Evolutionary conservation across 192 early-diverging fungal genomes (phyloP).

Genomic region (Phycomyces nitens): DNA sequence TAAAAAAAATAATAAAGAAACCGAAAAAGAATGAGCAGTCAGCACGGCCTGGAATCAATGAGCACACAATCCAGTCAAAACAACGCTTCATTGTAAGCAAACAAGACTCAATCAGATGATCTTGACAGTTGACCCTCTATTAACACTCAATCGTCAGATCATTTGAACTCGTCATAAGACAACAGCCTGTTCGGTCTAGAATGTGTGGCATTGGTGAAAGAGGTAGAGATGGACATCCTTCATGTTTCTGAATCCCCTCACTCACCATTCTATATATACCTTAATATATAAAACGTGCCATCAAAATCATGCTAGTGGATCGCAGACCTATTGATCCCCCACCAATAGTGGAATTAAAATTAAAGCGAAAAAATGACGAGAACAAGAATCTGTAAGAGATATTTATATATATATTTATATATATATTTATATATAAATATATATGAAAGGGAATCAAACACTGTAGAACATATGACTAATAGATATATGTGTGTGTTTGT

Average conservation of each 20-base stretch:
- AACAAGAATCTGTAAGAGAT: background rate
- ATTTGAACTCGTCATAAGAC: constrained; percentile 64
- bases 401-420: constrained; percentile 4
- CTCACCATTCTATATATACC: no score
- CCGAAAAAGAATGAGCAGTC: no score
- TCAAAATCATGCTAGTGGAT: constrained; percentile 47
- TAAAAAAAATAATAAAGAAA: no score
- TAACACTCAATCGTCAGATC: constrained; percentile 2
- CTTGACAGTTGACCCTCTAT: background rate
- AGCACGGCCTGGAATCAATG: no score
- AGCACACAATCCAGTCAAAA: background rate
- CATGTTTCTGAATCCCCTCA: background rate
- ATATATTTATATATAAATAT: no score
- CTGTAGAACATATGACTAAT: no score
- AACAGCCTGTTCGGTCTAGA: constrained; percentile 87
- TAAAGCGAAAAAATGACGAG: constrained; percentile 4
- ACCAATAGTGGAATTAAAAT: constrained; percentile 56
- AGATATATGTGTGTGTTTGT: no score
- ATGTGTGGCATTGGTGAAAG: constrained; percentile 94
- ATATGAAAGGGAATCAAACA: no score
- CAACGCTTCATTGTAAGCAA: background rate
- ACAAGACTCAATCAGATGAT: background rate
- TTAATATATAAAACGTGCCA: background rate
- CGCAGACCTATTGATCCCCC: constrained; percentile 75
- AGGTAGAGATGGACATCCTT: constrained; percentile 48